Conservation (phyloP, 441 rosid genomes). For the Euphorbia celastroides region DNA sequence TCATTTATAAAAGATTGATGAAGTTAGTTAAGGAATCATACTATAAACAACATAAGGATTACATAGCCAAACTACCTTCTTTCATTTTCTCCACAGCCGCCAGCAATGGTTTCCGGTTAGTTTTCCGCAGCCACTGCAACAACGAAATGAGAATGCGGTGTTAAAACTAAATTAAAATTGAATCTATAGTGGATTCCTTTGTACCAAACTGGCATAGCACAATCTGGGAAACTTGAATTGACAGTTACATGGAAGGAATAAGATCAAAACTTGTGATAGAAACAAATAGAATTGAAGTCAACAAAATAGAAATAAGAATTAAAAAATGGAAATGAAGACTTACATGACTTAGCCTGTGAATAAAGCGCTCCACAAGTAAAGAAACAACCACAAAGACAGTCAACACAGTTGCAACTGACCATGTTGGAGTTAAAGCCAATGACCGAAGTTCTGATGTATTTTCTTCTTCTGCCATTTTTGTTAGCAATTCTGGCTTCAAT, state of each 20-base stretch:
- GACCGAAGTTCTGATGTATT: conserved; percentile 43
- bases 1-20: neutral
- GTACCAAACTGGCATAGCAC: neutral
- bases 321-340: conserved; percentile 22
- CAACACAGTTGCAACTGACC: conserved; percentile 89
- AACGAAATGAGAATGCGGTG: conserved; percentile 17
- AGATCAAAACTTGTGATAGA: neutral
- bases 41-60: neutral
- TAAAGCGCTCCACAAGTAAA: conserved; percentile 71
- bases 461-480: conserved; percentile 40
- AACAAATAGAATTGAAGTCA: neutral
- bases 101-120: conserved; percentile 68
- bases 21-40: neutral
- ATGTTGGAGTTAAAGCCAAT: conserved; percentile 77
- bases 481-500: conserved; percentile 10
- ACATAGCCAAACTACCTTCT: conserved; percentile 47
- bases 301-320: too few relatives aligned
- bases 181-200: neutral
- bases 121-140: conserved; percentile 73
- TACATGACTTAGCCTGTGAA: conserved; percentile 63
- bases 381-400: conserved; percentile 74
- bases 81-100: conserved; percentile 92
- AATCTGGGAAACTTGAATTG: neutral
- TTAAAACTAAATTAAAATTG: neutral
- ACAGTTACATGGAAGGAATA: neutral